Base-by-base conservation (phyloP, 2,329 filamentous ascomycete genomes). In the Parasarocladium wereldwijsianum region DNA sequence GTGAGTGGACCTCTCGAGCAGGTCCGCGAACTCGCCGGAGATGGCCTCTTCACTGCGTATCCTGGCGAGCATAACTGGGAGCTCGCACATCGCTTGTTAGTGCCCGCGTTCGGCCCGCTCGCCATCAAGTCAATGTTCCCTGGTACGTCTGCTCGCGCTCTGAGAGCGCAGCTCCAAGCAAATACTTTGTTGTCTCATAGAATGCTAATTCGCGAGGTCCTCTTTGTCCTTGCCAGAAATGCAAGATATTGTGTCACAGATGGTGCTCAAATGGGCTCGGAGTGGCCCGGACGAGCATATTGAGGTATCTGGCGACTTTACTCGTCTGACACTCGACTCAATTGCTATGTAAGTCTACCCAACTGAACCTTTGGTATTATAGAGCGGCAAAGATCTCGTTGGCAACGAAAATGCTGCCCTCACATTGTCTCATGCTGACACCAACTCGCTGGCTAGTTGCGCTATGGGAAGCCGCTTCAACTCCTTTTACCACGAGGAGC, bases 21-120 rank as follows among this genome's bases (percentile, higher is more conserved):
- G 43, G 52, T 76, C 17, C 51, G 70, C 34, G 58, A 64, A 34
- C 65, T 60, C 6, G 51, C 66, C 1, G 53, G 62, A 15, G 37
- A 43, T 31, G 40, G 41, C 11, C 36, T 43, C 14, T 43, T 43
- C 23, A 43, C 41, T 30, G 41, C 40, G 10, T 24, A 22, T 13
- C 21, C 21, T 11, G 37, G 32, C 9, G 36, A 42, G 20, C 31
- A 32, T n/a, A 37, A 36, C 28, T 43, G 39, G 38, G 67, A 62
- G 11, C 57, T 75, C 37, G 73, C 76, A 25, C 65, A 77, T 43
- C 52, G 68, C 11, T 53, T 70, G 15, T 49, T 79, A 32, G 66
- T 76, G 47, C 72, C 74, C 2, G 70, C 70, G 4, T 76, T 79
- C 42, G 73, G 73, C 0, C 74, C 74, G 0, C 47, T 77, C 18